Percentiles rank a stretch among this genome's conserved stretches.
phyloP scores from a whole-genome alignment of 805 yeast species.

The Metschnikowia drakensbergensis region DNA sequence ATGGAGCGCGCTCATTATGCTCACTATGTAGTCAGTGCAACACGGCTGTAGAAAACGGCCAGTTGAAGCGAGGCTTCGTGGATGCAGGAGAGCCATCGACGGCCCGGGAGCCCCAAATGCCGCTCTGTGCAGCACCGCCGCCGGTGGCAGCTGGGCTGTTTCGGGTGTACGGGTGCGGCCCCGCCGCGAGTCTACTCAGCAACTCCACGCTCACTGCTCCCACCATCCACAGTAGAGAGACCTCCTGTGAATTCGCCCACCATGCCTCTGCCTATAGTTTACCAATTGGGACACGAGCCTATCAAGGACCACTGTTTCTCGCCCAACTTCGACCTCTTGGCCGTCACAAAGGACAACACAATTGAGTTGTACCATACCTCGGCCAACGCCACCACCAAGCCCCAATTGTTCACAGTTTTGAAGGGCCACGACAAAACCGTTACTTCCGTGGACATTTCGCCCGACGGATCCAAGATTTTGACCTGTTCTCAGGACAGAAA shows the following conservation, averaged over 20 bases:
- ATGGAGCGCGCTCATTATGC: background rate
- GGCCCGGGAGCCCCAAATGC: no score
- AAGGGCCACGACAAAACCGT: conserved; percentile 89
- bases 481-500: conserved; percentile 98
- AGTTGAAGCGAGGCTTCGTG: no score
- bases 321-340: conserved; percentile 58
- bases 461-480: conserved; percentile 77
- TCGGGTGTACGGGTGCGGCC: conserved; percentile 1
- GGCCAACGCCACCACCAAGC: conserved; percentile 41
- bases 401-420: conserved; percentile 61
- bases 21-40: no score
- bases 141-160: no score
- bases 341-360: conserved; percentile 73
- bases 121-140: no score
- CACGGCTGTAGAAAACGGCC: no score
- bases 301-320: conserved; percentile 91
- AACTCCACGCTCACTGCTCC: background rate
- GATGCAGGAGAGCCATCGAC: no score
- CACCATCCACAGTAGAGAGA: conserved; percentile 18
- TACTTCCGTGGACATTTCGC: conserved; percentile 89
- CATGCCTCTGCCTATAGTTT: conserved; percentile 34
- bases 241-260: conserved; percentile 14
- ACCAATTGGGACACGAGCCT: conserved; percentile 75
- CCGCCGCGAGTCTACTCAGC: background rate
- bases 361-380: conserved; percentile 68